Conservation (phyloP, 1,139 yeast species). For the Nadsonia starkeyi-henricii region DNA sequence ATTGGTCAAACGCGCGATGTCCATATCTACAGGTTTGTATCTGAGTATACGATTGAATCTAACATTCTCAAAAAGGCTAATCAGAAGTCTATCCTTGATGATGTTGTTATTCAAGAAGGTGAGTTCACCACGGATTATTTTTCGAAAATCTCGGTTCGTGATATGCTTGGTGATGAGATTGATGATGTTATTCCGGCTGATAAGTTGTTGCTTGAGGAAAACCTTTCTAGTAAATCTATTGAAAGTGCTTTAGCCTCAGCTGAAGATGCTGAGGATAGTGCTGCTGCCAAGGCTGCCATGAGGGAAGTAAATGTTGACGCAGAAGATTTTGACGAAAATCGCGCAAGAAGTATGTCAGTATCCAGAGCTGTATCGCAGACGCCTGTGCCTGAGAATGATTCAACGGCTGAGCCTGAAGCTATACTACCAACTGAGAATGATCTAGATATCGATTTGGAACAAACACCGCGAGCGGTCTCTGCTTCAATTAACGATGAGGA, state of each 20-base stretch:
- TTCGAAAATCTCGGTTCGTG: slow-evolving; percentile 79
- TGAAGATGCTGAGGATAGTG: slow-evolving; percentile 90
- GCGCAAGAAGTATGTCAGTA: slow-evolving; percentile 7
- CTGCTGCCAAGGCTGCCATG: slow-evolving; percentile 83
- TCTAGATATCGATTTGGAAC: slow-evolving; percentile 11
- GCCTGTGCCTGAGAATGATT: slow-evolving; percentile 9
- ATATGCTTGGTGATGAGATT: slow-evolving; percentile 58
- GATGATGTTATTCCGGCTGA: slow-evolving; percentile 21
- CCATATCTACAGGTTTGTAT: slow-evolving; percentile 89
- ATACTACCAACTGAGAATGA: slow-evolving; percentile 7
- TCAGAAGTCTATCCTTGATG: slow-evolving; percentile 88
- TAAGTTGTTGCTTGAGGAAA: slow-evolving; percentile 14
- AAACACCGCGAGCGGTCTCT: background rate
- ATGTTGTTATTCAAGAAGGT: slow-evolving; percentile 94
- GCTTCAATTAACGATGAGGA: slow-evolving; percentile 20
- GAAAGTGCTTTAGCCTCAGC: slow-evolving; percentile 75
- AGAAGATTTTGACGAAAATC: slow-evolving; percentile 56
- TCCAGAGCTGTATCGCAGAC: slow-evolving; percentile 8
- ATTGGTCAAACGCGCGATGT: slow-evolving; percentile 98
- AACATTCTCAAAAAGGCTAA: slow-evolving; percentile 89
- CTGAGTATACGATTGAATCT: slow-evolving; percentile 92
- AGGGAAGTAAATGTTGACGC: slow-evolving; percentile 72
- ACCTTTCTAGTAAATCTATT: slow-evolving; percentile 32
- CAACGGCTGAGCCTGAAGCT: slow-evolving; percentile 5
- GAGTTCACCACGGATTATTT: slow-evolving; percentile 96